A percentile compares a stretch with the other conserved stretches of the same genome.
phyloP scores from a whole-genome alignment of 441 rosid species.

The Kokia cookei region DNA sequence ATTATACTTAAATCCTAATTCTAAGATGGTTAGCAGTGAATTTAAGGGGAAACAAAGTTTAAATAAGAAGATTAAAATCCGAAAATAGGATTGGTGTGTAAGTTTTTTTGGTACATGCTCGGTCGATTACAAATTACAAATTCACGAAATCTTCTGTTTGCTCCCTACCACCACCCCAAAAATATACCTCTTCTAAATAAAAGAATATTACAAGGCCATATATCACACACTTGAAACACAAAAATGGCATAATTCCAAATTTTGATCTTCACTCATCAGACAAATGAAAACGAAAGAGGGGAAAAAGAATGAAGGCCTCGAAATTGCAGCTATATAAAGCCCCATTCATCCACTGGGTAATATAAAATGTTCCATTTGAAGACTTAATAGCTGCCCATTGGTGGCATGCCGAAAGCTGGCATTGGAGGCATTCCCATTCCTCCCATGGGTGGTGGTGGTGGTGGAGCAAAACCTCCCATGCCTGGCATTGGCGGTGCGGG shows the following conservation, averaged over 20 bases:
- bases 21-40: not conserved
- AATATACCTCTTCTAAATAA: constrained; percentile 20
- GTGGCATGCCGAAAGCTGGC: constrained; percentile 95
- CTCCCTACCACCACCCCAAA: constrained; percentile 23
- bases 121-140: constrained; percentile 18
- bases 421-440: constrained; percentile 94
- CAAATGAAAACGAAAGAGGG: constrained; percentile 7
- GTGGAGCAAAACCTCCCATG: constrained; percentile 58
- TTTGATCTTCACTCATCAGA: constrained; percentile 19
- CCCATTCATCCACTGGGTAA: constrained; percentile 11
- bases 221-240: constrained; percentile 27
- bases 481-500: constrained; percentile 99
- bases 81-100: not conserved
- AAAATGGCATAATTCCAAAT: constrained; percentile 25
- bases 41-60: not conserved
- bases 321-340: not conserved
- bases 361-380: not conserved
- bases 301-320: constrained; percentile 2
- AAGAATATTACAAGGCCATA: constrained; percentile 43
- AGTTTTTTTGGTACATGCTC: constrained; percentile 12
- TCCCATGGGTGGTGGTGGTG: constrained; percentile 65
- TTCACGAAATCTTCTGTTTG: constrained; percentile 35
- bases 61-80: not conserved
- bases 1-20: not conserved
- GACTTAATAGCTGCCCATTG: constrained; percentile 80